Evolutionary conservation across 2,329 filamentous ascomycete genomes (phyloP).

Genomic region (Sclerotinia subarctica): DNA sequence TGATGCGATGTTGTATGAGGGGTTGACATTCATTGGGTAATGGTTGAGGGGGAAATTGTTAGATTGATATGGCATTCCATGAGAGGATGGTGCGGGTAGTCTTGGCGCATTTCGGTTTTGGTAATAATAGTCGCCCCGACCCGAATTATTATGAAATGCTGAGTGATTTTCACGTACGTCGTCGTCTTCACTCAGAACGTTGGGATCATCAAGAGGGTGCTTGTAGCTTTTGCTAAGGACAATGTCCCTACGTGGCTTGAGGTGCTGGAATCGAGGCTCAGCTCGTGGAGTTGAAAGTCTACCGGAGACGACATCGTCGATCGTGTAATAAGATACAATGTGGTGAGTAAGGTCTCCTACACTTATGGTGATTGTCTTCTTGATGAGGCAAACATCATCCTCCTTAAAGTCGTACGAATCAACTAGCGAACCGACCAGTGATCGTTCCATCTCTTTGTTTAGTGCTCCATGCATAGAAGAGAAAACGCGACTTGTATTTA

Average conservation of each 20-base stretch:
- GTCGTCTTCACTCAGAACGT: slow-evolving; percentile 39
- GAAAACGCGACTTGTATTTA: slow-evolving; percentile 9
- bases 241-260: slow-evolving; percentile 57
- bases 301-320: slow-evolving; percentile 67
- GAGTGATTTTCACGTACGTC: slow-evolving; percentile 22
- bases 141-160: background rate
- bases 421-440: slow-evolving; percentile 74
- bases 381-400: slow-evolving; percentile 66
- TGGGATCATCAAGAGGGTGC: slow-evolving; percentile 59
- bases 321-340: slow-evolving; percentile 82
- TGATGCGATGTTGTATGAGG: slow-evolving; percentile 26
- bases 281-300: slow-evolving; percentile 56
- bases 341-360: slow-evolving; percentile 75
- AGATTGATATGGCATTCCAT: slow-evolving; percentile 26
- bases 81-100: slow-evolving; percentile 32
- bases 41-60: slow-evolving; percentile 25
- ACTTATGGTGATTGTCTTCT: slow-evolving; percentile 86
- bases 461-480: slow-evolving; percentile 20
- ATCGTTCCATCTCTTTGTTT: slow-evolving; percentile 36
- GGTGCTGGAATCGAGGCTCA: slow-evolving; percentile 48
- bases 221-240: slow-evolving; percentile 64
- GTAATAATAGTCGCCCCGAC: slow-evolving; percentile 25
- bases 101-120: slow-evolving; percentile 31
- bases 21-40: slow-evolving; percentile 27
- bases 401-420: slow-evolving; percentile 87